phyloP scores from a whole-genome alignment of 228 moss, liverwort and hornwort genomes.

The Sphagnum fallax region DNA sequence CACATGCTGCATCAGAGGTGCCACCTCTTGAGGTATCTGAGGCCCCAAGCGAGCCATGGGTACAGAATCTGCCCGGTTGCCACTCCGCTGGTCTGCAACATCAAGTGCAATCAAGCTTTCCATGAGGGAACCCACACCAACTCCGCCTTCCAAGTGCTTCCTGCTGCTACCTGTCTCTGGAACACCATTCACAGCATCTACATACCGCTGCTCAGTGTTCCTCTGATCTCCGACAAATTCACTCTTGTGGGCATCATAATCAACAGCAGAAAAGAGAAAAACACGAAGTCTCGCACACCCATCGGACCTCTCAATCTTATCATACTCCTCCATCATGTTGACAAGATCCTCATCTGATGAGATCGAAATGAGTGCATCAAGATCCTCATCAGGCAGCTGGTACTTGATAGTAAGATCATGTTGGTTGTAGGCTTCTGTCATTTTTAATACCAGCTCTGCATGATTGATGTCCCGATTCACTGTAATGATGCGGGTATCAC shows the following conservation, averaged over 20 bases:
- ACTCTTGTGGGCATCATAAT: constrained; percentile 46
- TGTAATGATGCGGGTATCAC: constrained; percentile 80
- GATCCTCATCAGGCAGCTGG: constrained; percentile 92
- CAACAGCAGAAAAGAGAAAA: constrained; percentile 73
- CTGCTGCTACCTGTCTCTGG: constrained; percentile 48
- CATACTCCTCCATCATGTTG: constrained; percentile 98
- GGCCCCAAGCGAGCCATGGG: constrained; percentile 67
- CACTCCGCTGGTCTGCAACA: constrained; percentile 47
- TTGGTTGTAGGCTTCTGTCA: constrained; percentile 63
- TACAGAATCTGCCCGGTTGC: constrained; percentile 52
- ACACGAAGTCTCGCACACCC: constrained; percentile 73
- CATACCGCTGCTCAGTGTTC: constrained; percentile 85
- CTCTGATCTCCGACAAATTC: constrained; percentile 61
- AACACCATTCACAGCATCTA: constrained; percentile 87
- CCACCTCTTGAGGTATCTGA: constrained; percentile 67
- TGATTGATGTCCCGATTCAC: constrained; percentile 77
- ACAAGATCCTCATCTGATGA: constrained; percentile 85
- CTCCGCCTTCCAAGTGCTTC: constrained; percentile 33
- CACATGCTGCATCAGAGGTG: constrained; percentile 60
- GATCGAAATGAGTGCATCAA: constrained; percentile 90
- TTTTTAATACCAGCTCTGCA: constrained; percentile 61
- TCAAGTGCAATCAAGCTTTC: constrained; percentile 53
- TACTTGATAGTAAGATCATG: constrained; percentile 55
- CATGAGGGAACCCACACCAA: constrained; percentile 30
- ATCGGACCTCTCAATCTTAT: constrained; percentile 64